Percentiles rank a stretch among this genome's conserved stretches.
These are phyloP conservation scores for Rhodotorula sp. DNA, from an alignment of 1,284 basidiomycete species.

Conservation along the genomic window DNA sequence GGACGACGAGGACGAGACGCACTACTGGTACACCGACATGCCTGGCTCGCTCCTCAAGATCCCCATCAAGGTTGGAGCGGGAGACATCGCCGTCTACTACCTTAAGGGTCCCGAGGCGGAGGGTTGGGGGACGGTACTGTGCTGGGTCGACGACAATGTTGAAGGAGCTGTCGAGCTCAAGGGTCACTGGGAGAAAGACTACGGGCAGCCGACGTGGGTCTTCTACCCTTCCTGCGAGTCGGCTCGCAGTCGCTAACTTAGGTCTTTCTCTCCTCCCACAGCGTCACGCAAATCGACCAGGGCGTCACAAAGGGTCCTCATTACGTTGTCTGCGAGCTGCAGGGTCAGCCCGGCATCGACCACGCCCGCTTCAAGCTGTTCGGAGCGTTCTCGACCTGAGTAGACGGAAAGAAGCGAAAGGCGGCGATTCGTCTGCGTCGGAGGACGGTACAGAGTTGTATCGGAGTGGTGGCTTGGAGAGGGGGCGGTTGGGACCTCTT, in stretches of 20 bases:
- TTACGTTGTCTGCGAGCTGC: constrained; percentile 45
- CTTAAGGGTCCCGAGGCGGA: constrained; percentile 59
- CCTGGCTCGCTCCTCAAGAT: constrained; percentile 74
- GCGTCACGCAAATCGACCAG: constrained; percentile 43
- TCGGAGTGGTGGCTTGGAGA: not conserved
- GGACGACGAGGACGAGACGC: constrained; percentile 55
- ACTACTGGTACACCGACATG: constrained; percentile 83
- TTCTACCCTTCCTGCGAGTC: not conserved
- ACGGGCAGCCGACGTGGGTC: constrained; percentile 52
- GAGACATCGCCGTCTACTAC: constrained; percentile 76
- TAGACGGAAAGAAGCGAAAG: not conserved
- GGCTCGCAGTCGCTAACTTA: not conserved
- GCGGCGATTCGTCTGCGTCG: no score
- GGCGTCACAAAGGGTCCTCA: constrained; percentile 43
- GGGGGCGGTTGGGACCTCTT: not conserved
- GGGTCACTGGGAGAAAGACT: constrained; percentile 52
- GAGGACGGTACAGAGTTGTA: not conserved
- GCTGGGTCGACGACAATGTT: constrained; percentile 57
- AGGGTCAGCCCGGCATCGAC: constrained; percentile 41
- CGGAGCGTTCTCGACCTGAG: constrained; percentile 33
- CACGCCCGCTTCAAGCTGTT: constrained; percentile 35
- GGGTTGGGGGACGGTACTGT: constrained; percentile 65
- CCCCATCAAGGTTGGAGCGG: constrained; percentile 67
- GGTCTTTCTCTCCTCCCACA: not conserved
- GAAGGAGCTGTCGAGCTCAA: constrained; percentile 56